Percentiles rank a stretch among this genome's conserved stretches.
These are phyloP conservation scores for Acorus calamus DNA, from an alignment of 106 monocot species.

Conservation along the genomic window DNA sequence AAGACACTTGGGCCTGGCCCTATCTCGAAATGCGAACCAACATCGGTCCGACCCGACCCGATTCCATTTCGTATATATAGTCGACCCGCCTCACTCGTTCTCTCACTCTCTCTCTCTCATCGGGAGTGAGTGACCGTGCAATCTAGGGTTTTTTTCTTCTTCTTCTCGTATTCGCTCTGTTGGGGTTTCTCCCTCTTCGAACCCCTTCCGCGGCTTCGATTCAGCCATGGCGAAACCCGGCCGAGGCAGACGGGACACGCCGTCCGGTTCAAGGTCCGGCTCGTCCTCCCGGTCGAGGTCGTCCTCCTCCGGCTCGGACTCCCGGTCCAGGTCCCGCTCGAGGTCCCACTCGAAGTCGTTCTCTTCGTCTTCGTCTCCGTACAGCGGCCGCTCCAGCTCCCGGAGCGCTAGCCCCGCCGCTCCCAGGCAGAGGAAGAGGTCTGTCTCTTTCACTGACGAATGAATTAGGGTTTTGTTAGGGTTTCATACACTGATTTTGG, in stretches of 20 bases:
- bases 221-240: conserved; percentile 64
- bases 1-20: too few species aligned
- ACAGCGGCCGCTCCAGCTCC: conserved; percentile 52
- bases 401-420: conserved; percentile 69
- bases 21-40: too few species aligned
- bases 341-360: conserved; percentile 56
- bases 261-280: conserved; percentile 39
- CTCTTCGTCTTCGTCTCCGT: conserved; percentile 67
- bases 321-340: conserved; percentile 47
- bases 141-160: too few species aligned
- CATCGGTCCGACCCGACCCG: too few species aligned
- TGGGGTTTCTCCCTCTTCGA: neutral
- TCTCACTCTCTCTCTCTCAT: too few species aligned
- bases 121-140: too few species aligned
- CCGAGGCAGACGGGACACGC: conserved; percentile 34
- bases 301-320: conserved; percentile 2
- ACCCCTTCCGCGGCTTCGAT: neutral
- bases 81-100: too few species aligned
- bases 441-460: neutral
- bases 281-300: conserved; percentile 31
- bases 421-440: conserved; percentile 38
- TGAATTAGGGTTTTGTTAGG: neutral
- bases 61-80: too few species aligned
- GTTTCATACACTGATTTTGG: too few species aligned
- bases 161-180: too few species aligned